A percentile compares a stretch with the other conserved stretches of the same genome.
Evolutionary conservation across 2,329 filamentous ascomycete genomes (phyloP).

Genomic region (Cladosporium cucumerinum): DNA sequence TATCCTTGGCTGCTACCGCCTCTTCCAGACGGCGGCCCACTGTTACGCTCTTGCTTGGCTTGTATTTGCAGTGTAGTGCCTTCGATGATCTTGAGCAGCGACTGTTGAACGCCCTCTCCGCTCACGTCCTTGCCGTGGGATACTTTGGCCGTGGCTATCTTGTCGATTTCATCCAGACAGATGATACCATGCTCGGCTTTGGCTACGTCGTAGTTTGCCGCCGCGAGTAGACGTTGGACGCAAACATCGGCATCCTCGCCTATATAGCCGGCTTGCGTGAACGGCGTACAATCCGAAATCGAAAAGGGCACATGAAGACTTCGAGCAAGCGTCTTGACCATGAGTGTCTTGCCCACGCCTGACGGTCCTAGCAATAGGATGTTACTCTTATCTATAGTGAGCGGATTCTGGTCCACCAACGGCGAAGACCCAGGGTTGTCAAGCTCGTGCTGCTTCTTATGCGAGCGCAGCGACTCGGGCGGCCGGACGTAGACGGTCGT

Average conservation of each 20-base stretch:
- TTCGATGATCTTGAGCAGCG: conserved; percentile 91
- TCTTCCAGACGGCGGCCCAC: conserved; percentile 17
- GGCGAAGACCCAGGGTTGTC: conserved; percentile 32
- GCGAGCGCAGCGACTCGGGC: conserved; percentile 16
- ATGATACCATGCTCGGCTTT: conserved; percentile 89
- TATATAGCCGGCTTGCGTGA: conserved; percentile 96
- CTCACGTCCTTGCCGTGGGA: conserved; percentile 89
- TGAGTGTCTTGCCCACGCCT: conserved; percentile 94
- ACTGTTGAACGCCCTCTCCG: conserved; percentile 95
- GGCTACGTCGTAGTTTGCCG: conserved; percentile 82
- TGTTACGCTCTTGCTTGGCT: conserved; percentile 70
- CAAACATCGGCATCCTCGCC: conserved; percentile 97
- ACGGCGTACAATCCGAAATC: conserved; percentile 92
- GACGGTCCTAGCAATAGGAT: conserved; percentile 86
- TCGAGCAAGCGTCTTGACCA: conserved; percentile 85
- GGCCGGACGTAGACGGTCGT: conserved; percentile 41
- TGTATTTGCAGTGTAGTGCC: conserved; percentile 91
- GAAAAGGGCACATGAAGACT: conserved; percentile 93
- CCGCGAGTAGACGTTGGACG: conserved; percentile 83
- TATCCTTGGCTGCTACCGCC: conserved; percentile 22
- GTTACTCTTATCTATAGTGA: conserved; percentile 94
- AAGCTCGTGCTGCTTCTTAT: conserved; percentile 21
- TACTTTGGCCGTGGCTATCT: conserved; percentile 85
- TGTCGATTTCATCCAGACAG: conserved; percentile 95
- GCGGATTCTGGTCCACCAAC: conserved; percentile 53